Evolutionary conservation across 768 basidiomycete genomes (phyloP), one percentile per base, ranked within the genome.

Genomic region (Boletus rubroflammeus): DNA sequence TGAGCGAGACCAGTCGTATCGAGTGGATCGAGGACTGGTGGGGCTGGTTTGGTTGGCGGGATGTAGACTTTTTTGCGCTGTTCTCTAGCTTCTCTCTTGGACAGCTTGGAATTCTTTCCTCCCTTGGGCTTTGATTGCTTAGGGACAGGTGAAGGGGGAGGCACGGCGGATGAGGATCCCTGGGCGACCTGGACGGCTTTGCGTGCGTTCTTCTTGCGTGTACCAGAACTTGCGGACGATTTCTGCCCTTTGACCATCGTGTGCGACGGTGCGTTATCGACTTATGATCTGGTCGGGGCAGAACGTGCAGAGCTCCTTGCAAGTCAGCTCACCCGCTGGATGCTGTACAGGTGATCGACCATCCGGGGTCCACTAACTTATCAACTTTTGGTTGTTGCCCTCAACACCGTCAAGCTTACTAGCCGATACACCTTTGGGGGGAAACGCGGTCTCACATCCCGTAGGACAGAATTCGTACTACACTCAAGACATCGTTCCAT

Each of bases 121-220:
- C 65, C 72, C 58, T 79, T 78, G 42, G 75, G 76, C 72, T 78
- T 85, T 49, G 74, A 70, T 53, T 71, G 75, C 61, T 72, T 70
- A 50, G 69, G 70, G 15, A 69, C 53, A 7, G 73, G 67, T 17
- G 76, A 75, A 38, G 77, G 75, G 32, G 68, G 61, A 9, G 67
- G 67, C 34, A 32, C 47, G 47, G 59, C 44, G 6, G 60, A 38
- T 13, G 64, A 47, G 19, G 61, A 34, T 44, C 51, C 65, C 19
- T 63, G 58, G 9, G 29, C 14, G 21, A 64, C 50, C 42, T 70
- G 75, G 15, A 76, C 76, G 1, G 83, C 79, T 66, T 89, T 94
- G 56, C 87, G 83, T 15, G 89, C 89, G 67, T 96, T 91, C 71
- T 97, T 98, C 78, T 96, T 97, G 55, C 94, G 83, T 9, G 95